These are phyloP conservation scores for Medicago truncatula DNA, from an alignment of 306 rosid species.

Conservation along the genomic window MtrunA17r5.0-ANR NC_053045.1:15695501-15696000, in stretches of 20 bases:
- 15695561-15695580: conserved; percentile 87
- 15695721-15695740: conserved; percentile 36
- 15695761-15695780: conserved; percentile 16
- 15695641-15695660: conserved; percentile 93
- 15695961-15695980: conserved; percentile 21
- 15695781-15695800: conserved; percentile 18
- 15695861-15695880: conserved; percentile 85
- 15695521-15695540: conserved; percentile 64
- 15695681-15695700: conserved; percentile 98
- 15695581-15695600: conserved; percentile 75
- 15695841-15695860: conserved; percentile 90
- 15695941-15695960: conserved; percentile 23
- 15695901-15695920: conserved; percentile 26
- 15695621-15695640: conserved; percentile 73
- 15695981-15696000: not conserved
- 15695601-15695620: conserved; percentile 81
- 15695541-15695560: conserved; percentile 96
- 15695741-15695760: conserved; percentile 18
- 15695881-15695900: conserved; percentile 31
- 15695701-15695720: conserved; percentile 93
- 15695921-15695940: conserved; percentile 2
- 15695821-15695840: conserved; percentile 98
- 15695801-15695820: conserved; percentile 62
- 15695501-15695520: conserved; percentile 38
- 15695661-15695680: conserved; percentile 97